Evolutionary conservation across 192 early-diverging fungal species (phyloP).

Genomic region (Cetraspora pellucida): DNA sequence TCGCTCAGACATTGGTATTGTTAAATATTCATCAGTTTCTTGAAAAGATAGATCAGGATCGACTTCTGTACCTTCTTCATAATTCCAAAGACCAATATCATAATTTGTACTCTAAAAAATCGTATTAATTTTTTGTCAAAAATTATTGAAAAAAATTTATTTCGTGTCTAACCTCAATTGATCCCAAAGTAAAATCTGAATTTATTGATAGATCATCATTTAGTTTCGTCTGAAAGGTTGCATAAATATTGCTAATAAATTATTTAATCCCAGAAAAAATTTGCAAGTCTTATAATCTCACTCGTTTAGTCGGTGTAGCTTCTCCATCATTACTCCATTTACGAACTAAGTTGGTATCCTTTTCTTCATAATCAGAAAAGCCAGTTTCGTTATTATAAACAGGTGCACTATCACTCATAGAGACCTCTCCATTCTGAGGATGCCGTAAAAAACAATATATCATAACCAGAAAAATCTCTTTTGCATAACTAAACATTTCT

Average conservation of each 20-base stretch:
- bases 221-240: background rate
- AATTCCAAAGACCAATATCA: slow-evolving; percentile 7
- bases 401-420: background rate
- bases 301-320: background rate
- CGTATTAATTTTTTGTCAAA: background rate
- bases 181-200: background rate
- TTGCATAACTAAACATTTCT: background rate
- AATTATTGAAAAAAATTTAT: background rate
- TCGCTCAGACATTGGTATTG: background rate
- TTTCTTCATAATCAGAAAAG: background rate
- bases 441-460: background rate
- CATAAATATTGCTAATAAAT: background rate
- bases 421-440: background rate
- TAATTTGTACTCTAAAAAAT: background rate
- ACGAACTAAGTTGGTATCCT: background rate
- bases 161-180: background rate
- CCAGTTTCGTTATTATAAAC: background rate
- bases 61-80: slow-evolving; percentile 1
- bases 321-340: background rate
- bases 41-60: background rate
- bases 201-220: background rate
- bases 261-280: background rate
- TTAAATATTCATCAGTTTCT: slow-evolving; percentile 5
- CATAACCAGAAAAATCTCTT: background rate
- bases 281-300: slow-evolving; percentile 2